Conservation (phyloP, 352 stramenopile genomes). For the Globisporangium radiosum region DNA sequence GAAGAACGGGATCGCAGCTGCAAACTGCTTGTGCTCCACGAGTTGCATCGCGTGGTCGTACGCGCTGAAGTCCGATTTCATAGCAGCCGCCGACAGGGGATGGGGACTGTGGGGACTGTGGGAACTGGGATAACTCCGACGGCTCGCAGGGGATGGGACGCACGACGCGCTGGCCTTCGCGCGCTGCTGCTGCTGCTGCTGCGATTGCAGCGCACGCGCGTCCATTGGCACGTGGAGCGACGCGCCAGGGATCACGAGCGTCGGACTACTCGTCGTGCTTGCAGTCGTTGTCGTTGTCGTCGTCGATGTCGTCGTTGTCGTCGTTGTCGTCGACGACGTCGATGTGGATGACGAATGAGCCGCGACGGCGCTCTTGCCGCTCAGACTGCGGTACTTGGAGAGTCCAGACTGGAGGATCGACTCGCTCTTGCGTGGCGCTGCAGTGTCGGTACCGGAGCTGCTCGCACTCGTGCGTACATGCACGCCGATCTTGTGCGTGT, state of each 20-base stretch:
- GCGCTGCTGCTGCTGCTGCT: no score
- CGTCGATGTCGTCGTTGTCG: no score
- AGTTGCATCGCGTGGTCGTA: constrained; percentile 35
- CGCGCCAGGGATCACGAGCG: constrained; percentile 8
- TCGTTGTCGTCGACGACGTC: not conserved
- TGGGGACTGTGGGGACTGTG: no score
- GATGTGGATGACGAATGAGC: not conserved
- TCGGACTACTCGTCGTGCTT: constrained; percentile 4
- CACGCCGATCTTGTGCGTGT: constrained; percentile 6
- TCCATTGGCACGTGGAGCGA: constrained; percentile 8
- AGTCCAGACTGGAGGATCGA: constrained; percentile 49
- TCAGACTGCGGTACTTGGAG: constrained; percentile 58
- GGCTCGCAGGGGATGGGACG: not conserved
- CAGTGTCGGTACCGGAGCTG: not conserved
- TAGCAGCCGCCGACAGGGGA: not conserved
- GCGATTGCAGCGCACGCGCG: not conserved
- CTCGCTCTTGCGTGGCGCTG: constrained; percentile 12
- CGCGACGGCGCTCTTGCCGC: constrained; percentile 1
- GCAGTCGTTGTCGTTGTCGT: constrained; percentile 1
- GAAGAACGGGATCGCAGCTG: constrained; percentile 46
- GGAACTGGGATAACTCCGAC: not conserved
- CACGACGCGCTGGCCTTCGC: not conserved
- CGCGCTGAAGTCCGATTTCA: constrained; percentile 11
- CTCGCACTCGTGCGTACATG: not conserved
- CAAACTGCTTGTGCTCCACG: constrained; percentile 51